Conservation (phyloP, 106 monocot genomes). For the Apostasia ramifera region DNA sequence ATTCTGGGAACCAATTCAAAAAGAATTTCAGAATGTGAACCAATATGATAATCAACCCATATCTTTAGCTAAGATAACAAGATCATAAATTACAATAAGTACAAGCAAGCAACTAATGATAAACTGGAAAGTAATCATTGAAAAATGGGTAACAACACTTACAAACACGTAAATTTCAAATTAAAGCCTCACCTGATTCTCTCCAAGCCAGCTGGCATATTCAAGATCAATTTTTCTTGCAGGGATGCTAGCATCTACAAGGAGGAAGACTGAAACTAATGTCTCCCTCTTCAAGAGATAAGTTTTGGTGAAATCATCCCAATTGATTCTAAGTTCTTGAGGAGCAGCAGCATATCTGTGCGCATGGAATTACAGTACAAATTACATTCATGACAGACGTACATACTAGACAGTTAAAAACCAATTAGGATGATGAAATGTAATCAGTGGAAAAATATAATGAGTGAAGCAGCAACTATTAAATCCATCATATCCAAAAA, state of each 20-base stretch:
- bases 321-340: constrained; percentile 54
- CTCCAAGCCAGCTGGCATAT: constrained; percentile 90
- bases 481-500: too few species aligned
- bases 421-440: too few species aligned
- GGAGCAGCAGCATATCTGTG: constrained; percentile 93
- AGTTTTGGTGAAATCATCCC: constrained; percentile 83
- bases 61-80: too few species aligned
- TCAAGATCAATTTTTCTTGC: constrained; percentile 87
- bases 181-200: constrained; percentile 55
- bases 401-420: too few species aligned
- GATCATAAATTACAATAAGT: neutral
- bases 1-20: too few species aligned
- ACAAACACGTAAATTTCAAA: too few species aligned
- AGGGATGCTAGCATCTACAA: constrained; percentile 58
- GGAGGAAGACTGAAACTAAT: constrained; percentile 81
- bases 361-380: neutral
- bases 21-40: too few species aligned
- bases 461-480: too few species aligned
- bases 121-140: neutral
- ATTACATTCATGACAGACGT: too few species aligned
- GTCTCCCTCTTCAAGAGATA: constrained; percentile 75
- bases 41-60: too few species aligned
- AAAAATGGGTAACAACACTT: neutral
- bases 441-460: too few species aligned
- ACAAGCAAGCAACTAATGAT: neutral